Percentiles rank a stretch among this genome's conserved stretches.
phyloP scores from a whole-genome alignment of 495 filamentous ascomycete genomes.

The Hypoxylon fuscum region DNA sequence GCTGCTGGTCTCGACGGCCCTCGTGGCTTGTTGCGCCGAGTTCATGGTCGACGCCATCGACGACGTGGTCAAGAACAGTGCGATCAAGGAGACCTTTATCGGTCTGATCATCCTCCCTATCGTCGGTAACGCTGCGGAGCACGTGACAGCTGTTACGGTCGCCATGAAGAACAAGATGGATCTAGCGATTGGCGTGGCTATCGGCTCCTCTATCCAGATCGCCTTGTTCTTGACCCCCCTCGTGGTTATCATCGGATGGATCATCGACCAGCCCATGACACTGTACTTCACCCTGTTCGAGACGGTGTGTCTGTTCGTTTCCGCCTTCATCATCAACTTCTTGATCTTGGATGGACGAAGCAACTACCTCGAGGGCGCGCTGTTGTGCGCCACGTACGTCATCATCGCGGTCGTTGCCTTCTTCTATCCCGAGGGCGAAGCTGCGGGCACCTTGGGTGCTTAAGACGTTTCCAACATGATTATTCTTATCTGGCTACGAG shows the following conservation, averaged over 20 bases:
- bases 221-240: slow-evolving; percentile 90
- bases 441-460: slow-evolving; percentile 56
- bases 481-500: neutral
- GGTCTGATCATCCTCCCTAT: slow-evolving; percentile 90
- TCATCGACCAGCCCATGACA: slow-evolving; percentile 81
- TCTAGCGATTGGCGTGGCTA: slow-evolving; percentile 87
- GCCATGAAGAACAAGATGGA: slow-evolving; percentile 98
- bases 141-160: slow-evolving; percentile 88
- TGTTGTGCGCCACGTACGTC: slow-evolving; percentile 84
- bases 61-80: slow-evolving; percentile 68
- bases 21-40: slow-evolving; percentile 88
- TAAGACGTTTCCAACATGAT: slow-evolving; percentile 6
- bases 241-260: slow-evolving; percentile 90
- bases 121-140: slow-evolving; percentile 91
- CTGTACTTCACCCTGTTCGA: slow-evolving; percentile 94
- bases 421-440: slow-evolving; percentile 65
- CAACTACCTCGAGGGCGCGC: slow-evolving; percentile 87
- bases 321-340: slow-evolving; percentile 90
- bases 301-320: slow-evolving; percentile 85
- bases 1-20: slow-evolving; percentile 76
- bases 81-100: slow-evolving; percentile 80
- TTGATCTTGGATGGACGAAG: slow-evolving; percentile 85
- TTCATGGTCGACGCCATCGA: slow-evolving; percentile 86
- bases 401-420: slow-evolving; percentile 76
- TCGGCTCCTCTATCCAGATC: slow-evolving; percentile 88